Conservation (phyloP, 768 basidiomycete species). For the Phaffia tasmanica region DNA sequence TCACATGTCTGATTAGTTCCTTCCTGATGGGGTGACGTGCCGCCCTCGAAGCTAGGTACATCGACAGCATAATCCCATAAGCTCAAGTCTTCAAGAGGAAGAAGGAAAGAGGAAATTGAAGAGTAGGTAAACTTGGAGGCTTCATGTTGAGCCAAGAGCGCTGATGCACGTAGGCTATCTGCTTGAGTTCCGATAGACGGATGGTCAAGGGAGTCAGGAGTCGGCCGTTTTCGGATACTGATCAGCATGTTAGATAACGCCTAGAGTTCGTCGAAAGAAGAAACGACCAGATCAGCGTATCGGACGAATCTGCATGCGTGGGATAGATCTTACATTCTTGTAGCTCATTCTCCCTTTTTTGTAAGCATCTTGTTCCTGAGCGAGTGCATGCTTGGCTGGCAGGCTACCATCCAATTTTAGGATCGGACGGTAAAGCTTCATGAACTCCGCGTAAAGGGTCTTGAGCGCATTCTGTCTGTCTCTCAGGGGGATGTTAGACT, state of each 20-base stretch:
- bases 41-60: conserved; percentile 58
- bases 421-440: conserved; percentile 50
- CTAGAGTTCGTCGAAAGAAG: conserved; percentile 34
- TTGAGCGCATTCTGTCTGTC: conserved; percentile 56
- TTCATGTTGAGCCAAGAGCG: neutral
- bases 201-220: conserved; percentile 52
- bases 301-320: too few relatives aligned
- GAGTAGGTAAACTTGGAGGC: conserved; percentile 46
- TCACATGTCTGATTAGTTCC: conserved; percentile 58
- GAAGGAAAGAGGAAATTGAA: conserved; percentile 49
- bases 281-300: neutral
- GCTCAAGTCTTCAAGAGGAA: conserved; percentile 50
- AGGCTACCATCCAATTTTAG: neutral
- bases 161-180: conserved; percentile 1
- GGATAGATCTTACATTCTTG: conserved; percentile 51
- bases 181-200: conserved; percentile 67
- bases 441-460: conserved; percentile 60
- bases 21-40: conserved; percentile 51
- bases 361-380: conserved; percentile 72
- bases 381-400: conserved; percentile 58
- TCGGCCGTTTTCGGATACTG: conserved; percentile 46
- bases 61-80: conserved; percentile 61
- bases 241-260: conserved; percentile 49
- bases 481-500: conserved; percentile 59
- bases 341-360: conserved; percentile 62